Evolutionary conservation across 2,329 filamentous ascomycete genomes (phyloP).

Genomic region (Talaromyces pinophilus): DNA sequence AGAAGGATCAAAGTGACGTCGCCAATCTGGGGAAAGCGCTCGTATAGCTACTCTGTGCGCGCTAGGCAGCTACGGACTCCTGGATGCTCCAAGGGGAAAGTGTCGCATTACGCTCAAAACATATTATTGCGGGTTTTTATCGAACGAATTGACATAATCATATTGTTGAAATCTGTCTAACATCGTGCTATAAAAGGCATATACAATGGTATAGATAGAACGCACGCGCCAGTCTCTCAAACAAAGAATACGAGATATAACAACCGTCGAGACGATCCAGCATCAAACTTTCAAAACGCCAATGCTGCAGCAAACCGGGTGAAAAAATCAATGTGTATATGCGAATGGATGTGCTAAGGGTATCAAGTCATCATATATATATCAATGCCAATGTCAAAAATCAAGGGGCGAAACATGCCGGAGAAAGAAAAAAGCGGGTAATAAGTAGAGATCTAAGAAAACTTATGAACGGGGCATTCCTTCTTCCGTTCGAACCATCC

Average conservation of each 20-base stretch:
- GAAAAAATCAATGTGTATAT: constrained; percentile 7
- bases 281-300: neutral
- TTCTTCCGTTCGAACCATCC: constrained; percentile 61
- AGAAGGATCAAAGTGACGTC: neutral
- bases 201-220: neutral
- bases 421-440: neutral
- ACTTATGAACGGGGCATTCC: constrained; percentile 64
- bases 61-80: neutral
- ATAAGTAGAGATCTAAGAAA: constrained; percentile 12
- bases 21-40: neutral
- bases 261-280: constrained; percentile 1
- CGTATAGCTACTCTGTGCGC: neutral
- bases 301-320: neutral
- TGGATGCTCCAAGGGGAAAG: neutral
- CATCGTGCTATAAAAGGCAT: neutral
- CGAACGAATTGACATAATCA: neutral
- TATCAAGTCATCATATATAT: constrained; percentile 17
- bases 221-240: neutral
- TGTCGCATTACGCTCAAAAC: neutral
- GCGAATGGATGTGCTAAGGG: constrained; percentile 10
- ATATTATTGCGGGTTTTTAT: neutral
- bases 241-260: neutral
- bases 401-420: neutral
- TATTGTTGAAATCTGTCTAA: neutral
- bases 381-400: constrained; percentile 9